Evolutionary conservation across 202 grass and related monocot species (phyloP).

Genomic region (Saccharum hybrid): DNA sequence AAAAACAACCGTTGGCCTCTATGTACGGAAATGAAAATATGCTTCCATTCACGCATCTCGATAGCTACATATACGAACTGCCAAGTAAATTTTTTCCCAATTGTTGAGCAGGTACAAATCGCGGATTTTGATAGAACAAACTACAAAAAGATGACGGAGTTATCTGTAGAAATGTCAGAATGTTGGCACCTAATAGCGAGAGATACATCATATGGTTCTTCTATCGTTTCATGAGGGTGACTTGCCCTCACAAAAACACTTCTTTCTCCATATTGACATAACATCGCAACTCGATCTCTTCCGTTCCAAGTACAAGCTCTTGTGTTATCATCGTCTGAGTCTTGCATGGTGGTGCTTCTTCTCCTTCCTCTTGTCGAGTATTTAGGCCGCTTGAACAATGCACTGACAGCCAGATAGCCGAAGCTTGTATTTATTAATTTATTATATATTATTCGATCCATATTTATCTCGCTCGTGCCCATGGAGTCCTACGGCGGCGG

Average conservation of each 20-base stretch:
- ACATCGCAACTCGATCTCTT: conserved; percentile 8
- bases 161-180: background rate
- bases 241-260: conserved; percentile 22
- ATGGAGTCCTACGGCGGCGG: conserved; percentile 49
- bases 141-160: background rate
- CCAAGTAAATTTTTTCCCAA: background rate
- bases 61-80: background rate
- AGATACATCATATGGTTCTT: conserved; percentile 24
- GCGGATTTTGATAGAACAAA: background rate
- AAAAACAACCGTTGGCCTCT: background rate
- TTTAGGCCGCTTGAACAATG: conserved; percentile 23
- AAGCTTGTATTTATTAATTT: conserved; percentile 40
- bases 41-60: background rate
- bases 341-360: background rate
- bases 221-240: conserved; percentile 47
- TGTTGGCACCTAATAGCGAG: background rate
- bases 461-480: conserved; percentile 15
- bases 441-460: conserved; percentile 34
- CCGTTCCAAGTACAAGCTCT: conserved; percentile 4
- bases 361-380: conserved; percentile 1
- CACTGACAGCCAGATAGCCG: background rate
- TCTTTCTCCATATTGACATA: conserved; percentile 7
- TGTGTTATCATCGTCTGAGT: background rate
- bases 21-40: background rate
- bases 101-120: background rate